phyloP scores from a whole-genome alignment of 345 rosid genomes.

The Cardamine resedifolia region DNA sequence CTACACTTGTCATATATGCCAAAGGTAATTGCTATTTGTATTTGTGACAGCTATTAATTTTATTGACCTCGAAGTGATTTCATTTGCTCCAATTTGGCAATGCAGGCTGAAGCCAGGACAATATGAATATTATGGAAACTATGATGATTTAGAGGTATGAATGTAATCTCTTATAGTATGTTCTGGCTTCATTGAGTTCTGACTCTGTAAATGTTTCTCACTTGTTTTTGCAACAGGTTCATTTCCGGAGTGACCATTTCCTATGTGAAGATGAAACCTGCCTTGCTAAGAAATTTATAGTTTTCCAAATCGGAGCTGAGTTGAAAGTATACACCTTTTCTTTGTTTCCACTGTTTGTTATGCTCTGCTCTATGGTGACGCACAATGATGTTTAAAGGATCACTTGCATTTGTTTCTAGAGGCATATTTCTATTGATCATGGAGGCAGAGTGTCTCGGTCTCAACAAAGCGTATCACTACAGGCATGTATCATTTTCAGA shows the following conservation, averaged over 20 bases:
- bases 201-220: not conserved
- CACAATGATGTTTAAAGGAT: not conserved
- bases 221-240: constrained; percentile 69
- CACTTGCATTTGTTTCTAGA: constrained; percentile 47
- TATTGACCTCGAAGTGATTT: not conserved
- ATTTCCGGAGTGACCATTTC: constrained; percentile 78
- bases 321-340: constrained; percentile 57
- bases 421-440: constrained; percentile 80
- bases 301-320: constrained; percentile 76
- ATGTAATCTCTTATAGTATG: not conserved
- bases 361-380: constrained; percentile 14
- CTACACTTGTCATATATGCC: constrained; percentile 88
- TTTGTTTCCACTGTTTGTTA: not conserved
- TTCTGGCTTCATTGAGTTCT: too few species aligned
- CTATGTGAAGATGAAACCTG: constrained; percentile 91
- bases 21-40: constrained; percentile 51
- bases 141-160: constrained; percentile 78
- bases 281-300: constrained; percentile 84
- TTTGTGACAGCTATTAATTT: not conserved
- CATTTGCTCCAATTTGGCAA: not conserved
- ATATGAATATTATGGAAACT: constrained; percentile 73
- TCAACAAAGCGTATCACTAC: constrained; percentile 72
- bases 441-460: constrained; percentile 88
- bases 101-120: constrained; percentile 87
- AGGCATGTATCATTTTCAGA: constrained; percentile 44